These are phyloP conservation scores for Fusarium secorum DNA, from an alignment of 2,329 filamentous ascomycete genomes.

Conservation along the genomic window DNA sequence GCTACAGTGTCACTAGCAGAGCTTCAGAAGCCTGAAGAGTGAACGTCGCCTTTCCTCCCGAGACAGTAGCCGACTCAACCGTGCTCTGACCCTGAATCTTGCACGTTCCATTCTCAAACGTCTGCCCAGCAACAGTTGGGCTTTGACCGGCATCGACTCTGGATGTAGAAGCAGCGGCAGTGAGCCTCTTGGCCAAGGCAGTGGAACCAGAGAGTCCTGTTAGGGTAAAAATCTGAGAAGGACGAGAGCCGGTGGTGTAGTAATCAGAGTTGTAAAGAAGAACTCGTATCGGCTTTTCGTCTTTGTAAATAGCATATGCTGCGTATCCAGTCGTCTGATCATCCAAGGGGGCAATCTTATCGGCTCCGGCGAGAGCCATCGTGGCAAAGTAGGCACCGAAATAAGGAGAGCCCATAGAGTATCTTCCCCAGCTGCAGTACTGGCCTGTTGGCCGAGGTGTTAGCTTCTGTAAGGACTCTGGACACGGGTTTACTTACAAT, in stretches of 20 bases:
- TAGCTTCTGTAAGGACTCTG: too few species aligned
- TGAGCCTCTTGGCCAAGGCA: not conserved
- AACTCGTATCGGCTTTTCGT: accelerated
- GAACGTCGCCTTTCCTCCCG: not conserved
- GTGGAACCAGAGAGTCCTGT: accelerated
- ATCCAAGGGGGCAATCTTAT: not conserved
- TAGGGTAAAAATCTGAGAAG: not conserved
- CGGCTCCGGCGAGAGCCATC: not conserved
- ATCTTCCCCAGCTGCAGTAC: not conserved
- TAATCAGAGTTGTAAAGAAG: not conserved
- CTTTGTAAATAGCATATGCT: not conserved
- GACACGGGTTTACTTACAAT: not conserved
- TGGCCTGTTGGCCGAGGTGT: not conserved
- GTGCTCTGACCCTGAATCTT: not conserved
- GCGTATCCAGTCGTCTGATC: not conserved
- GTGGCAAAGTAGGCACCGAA: not conserved
- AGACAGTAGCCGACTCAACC: not conserved
- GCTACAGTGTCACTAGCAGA: not conserved
- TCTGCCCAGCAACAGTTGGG: not conserved
- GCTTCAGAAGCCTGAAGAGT: not conserved
- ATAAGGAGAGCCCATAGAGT: not conserved
- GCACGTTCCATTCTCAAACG: not conserved
- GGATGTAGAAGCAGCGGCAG: not conserved
- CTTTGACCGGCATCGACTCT: not conserved
- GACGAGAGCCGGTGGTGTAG: not conserved